Evolutionary conservation across 306 rosid species (phyloP).

Genomic region (Dryas drummondii): DNA sequence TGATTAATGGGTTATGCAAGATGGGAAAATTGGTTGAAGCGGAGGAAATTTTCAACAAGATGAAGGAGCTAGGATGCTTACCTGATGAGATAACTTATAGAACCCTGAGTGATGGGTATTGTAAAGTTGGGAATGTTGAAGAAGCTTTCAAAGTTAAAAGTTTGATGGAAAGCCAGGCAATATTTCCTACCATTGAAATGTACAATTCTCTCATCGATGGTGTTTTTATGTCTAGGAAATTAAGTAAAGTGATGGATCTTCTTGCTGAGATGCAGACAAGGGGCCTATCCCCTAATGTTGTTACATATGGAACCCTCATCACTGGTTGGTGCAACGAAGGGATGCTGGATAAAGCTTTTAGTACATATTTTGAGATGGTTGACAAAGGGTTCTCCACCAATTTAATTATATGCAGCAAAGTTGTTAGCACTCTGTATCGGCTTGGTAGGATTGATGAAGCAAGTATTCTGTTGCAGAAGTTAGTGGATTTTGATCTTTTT

Average conservation of each 20-base stretch:
- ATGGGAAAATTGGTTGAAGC: slow-evolving; percentile 73
- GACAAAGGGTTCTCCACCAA: slow-evolving; percentile 58
- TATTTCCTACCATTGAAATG: slow-evolving; percentile 64
- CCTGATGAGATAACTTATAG: slow-evolving; percentile 73
- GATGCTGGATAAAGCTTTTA: slow-evolving; percentile 63
- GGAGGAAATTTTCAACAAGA: slow-evolving; percentile 50
- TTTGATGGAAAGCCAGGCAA: slow-evolving; percentile 48
- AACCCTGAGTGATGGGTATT: slow-evolving; percentile 69
- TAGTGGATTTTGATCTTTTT: slow-evolving; percentile 56
- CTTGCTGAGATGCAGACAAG: slow-evolving; percentile 65
- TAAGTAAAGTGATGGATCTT: slow-evolving; percentile 41
- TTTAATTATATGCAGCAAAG: slow-evolving; percentile 60
- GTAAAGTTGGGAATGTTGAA: slow-evolving; percentile 54
- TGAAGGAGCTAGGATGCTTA: slow-evolving; percentile 72
- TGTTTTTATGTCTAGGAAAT: slow-evolving; percentile 53
- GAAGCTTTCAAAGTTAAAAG: slow-evolving; percentile 70
- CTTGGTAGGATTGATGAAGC: slow-evolving; percentile 63
- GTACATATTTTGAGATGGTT: slow-evolving; percentile 67
- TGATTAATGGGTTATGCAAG: slow-evolving; percentile 79
- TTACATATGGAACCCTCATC: slow-evolving; percentile 77
- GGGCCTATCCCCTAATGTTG: slow-evolving; percentile 54
- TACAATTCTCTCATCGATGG: slow-evolving; percentile 81
- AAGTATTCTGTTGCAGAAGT: slow-evolving; percentile 58
- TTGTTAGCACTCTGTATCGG: slow-evolving; percentile 68
- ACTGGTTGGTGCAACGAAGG: slow-evolving; percentile 86